A percentile compares a stretch with the other conserved stretches of the same genome.
Evolutionary conservation across 2,329 filamentous ascomycete genomes (phyloP).

Genomic region (Penicillium verrucosum): DNA sequence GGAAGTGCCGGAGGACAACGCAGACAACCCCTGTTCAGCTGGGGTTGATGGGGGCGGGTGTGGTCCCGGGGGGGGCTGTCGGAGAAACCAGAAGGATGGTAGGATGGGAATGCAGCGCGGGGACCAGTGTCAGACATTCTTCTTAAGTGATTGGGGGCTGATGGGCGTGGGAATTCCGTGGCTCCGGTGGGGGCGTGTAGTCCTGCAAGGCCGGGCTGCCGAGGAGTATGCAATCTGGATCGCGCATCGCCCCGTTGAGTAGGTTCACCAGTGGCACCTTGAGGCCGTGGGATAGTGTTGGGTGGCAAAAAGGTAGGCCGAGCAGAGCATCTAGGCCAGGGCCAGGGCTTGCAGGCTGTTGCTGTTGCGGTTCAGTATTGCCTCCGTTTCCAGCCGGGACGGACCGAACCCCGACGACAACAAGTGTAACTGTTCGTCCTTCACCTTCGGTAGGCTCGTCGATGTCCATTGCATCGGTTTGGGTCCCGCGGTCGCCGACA

Average conservation of each 20-base stretch:
- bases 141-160: slow-evolving; percentile 37
- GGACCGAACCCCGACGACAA: slow-evolving; percentile 66
- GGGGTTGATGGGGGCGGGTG: slow-evolving; percentile 63
- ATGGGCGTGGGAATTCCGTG: slow-evolving; percentile 54
- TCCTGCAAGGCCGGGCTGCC: slow-evolving; percentile 54
- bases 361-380: slow-evolving; percentile 46
- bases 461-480: slow-evolving; percentile 37
- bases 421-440: slow-evolving; percentile 63
- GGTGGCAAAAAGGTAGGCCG: slow-evolving; percentile 45
- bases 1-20: slow-evolving; percentile 53
- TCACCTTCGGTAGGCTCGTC: slow-evolving; percentile 45
- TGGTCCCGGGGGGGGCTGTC: slow-evolving; percentile 56
- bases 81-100: slow-evolving; percentile 47
- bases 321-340: slow-evolving; percentile 46
- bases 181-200: slow-evolving; percentile 48
- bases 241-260: slow-evolving; percentile 54
- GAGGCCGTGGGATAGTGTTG: slow-evolving; percentile 41
- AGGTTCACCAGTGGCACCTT: slow-evolving; percentile 49
- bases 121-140: slow-evolving; percentile 33
- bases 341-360: slow-evolving; percentile 39
- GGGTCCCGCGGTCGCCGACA: slow-evolving; percentile 23
- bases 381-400: slow-evolving; percentile 54
- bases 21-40: slow-evolving; percentile 56
- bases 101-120: slow-evolving; percentile 27
- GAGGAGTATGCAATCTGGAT: slow-evolving; percentile 51